Base-by-base conservation (phyloP, 2,329 filamentous ascomycete species). In the Alternaria ventricosa region DNA sequence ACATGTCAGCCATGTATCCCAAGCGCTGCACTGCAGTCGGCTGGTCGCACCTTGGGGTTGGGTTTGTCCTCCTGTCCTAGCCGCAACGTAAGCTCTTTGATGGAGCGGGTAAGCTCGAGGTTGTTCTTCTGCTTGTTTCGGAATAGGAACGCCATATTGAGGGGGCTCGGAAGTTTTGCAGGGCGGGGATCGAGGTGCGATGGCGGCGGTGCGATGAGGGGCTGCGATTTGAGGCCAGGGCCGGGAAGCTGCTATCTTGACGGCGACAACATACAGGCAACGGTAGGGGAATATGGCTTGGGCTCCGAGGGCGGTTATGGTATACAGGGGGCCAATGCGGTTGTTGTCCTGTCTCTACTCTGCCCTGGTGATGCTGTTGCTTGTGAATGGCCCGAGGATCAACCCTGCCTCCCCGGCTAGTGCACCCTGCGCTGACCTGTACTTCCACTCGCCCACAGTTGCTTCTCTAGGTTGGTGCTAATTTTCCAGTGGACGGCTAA, bases 121-220 rank as follows among this genome's bases (percentile, higher is more conserved):
- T 87, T 84, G 69, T 85, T 85, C 79, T 90, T 88, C 72, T 87
- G 85, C 70, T 86, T 86, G 72, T 85, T 86, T 65, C 89, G 84
- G 77, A 92, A 92, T 60, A 92, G 82, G 81, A 92, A 93, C 49
- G 90, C 88, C 90, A 93, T 93, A 66, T 66, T 78, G 72, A 68
- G 55, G 18, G 67, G 63, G 23, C 65, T 49, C 27, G 64, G 61
- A 30, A 60, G 61, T 23, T 64, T 56, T 44, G 68, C 47, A 36
- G 62, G 43, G 61, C 68, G 68, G 43, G 57, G 50, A 51, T 64
- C 65, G 61, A 69, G 46, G 68, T 67, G 64, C 58, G 71, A 65
- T 56, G 60, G 59, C 60, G 53, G 67, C 33, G 63, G 55, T 30
- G 63, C 67, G 53, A 27, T 64, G 71, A 65, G 66, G 65, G 71